Evolutionary conservation across 768 basidiomycete genomes (phyloP).

Genomic region (Russula sp.): DNA sequence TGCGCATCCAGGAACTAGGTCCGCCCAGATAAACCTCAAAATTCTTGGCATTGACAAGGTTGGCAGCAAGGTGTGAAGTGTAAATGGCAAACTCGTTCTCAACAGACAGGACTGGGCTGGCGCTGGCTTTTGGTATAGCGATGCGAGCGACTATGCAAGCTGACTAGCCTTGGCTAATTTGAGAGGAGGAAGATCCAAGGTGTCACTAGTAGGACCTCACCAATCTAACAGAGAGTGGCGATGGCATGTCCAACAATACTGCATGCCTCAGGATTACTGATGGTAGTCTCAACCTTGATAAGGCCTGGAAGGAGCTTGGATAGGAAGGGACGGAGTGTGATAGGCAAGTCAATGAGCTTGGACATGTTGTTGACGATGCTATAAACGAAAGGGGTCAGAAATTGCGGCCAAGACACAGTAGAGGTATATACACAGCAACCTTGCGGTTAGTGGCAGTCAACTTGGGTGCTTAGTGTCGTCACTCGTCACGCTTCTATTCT

Average conservation of each 20-base stretch:
- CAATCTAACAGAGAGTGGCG: slow-evolving; percentile 91
- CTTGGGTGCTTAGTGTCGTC: too few relatives aligned
- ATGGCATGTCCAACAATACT: slow-evolving; percentile 88
- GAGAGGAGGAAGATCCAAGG: slow-evolving; percentile 85
- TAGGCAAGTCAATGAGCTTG: slow-evolving; percentile 91
- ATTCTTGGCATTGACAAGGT: slow-evolving; percentile 86
- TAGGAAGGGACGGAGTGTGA: slow-evolving; percentile 95
- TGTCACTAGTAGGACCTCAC: slow-evolving; percentile 85
- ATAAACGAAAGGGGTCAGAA: slow-evolving; percentile 32
- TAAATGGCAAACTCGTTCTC: slow-evolving; percentile 64
- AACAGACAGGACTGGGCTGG: slow-evolving; percentile 51
- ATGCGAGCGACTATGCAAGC: slow-evolving; percentile 61
- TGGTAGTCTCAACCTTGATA: slow-evolving; percentile 90
- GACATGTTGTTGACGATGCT: slow-evolving; percentile 98
- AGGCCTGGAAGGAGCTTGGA: slow-evolving; percentile 93
- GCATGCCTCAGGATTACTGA: slow-evolving; percentile 98
- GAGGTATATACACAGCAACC: slow-evolving; percentile 81
- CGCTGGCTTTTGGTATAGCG: slow-evolving; percentile 84
- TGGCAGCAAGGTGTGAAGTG: slow-evolving; percentile 74
- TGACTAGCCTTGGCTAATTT: slow-evolving; percentile 70
- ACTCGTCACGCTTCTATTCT: too few relatives aligned
- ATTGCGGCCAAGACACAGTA: slow-evolving; percentile 15
- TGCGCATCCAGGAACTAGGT: too few relatives aligned
- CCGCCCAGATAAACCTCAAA: slow-evolving; percentile 87
- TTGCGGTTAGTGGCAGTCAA: slow-evolving; percentile 95